Evolutionary conservation across 163 green algal genomes (phyloP), one percentile per base, ranked within the genome.

Genomic region (Volvox carteri): DNA sequence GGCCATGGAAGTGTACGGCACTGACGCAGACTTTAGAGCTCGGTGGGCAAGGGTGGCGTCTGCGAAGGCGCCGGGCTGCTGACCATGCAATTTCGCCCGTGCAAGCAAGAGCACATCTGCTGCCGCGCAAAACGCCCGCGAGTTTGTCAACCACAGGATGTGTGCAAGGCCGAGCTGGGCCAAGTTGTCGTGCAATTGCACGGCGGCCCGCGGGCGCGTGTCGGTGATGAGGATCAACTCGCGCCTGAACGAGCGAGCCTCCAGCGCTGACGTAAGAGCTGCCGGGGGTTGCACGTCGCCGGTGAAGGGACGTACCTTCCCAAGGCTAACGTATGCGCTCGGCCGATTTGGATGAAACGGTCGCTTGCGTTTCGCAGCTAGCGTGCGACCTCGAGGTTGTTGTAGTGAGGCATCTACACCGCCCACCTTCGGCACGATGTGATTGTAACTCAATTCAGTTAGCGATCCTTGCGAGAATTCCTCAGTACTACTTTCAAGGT

Each of bases 211-310:
- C 21, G 58, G 50, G 2, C 86, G 86, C n/a, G 77, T 84, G 86
- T 83, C 76, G 3, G 78, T 87, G 48, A 90, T 23, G 0, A 90
- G 62, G 60, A 90, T 86, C 19, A 90, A 16, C 65, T 90, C 86
- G 4, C 41, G 50, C 35, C 60, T 48, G 77, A 76, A 65, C 2
- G 77, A 68, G 39, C 86, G 86, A 18, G 23, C 19, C 39, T 19
- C 54, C 52, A 89, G 72, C 39, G 84, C 84, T 30, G 44, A 33
- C 14, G 23, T 39, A 2, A 89, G 70, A 9, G 83, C 46, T 3
- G 48, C n/a, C 11, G 68, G 30, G 35, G 67, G 68, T 4, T 74
- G n/a, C 7, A 88, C 67, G 28, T 88, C 83, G 23, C 83, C 83
- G 0, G 48, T 74, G 68, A 88, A 88, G 25, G 67, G 14, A 1